Evolutionary conservation across 257 asterid species (phyloP), one percentile per base, ranked within the genome.

Genomic region (Solanum tacnaense): DNA sequence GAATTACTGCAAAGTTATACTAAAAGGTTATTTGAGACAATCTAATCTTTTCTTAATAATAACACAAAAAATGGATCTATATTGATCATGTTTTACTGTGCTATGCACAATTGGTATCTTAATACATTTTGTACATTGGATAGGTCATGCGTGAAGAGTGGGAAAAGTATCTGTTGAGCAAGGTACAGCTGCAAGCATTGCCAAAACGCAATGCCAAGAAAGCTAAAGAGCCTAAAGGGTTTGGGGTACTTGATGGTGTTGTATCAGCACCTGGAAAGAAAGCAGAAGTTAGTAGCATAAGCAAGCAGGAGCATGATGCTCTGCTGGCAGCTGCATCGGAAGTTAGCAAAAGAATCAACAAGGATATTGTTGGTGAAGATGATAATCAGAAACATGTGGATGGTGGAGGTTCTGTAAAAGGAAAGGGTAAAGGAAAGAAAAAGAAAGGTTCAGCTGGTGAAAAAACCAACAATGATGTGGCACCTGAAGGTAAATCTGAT

Each of bases 131-230:
- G 16, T 75, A 23, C 36, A 27, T 38, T 87, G 67, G 89, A 89
- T 91, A 97, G 99, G 99, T 96, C 84, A 95, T 97, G 98, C 90
- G 49, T 82, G 95, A 93, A 89, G 98, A 97, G 91, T 97, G 99
- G 99, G 95, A 94, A 87, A 96, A 96, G 75, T 97, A 96, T 92
- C 92, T 97, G 94, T 93, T 93, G 71, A 95, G 99, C 92, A 97
- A 97, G 93, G 98, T 97, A 87, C 96, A 97, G 93, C 91, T 97
- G 92, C 96, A 94, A 84, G 93, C 98, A 86, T 91, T 97, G 89
- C 99, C 99, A 89, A 97, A 97, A 89, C 87, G 34, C 84, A 90
- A 82, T 85, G 94, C 94, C 90, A 96, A 96, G 98, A 97, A 97
- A 89, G 89, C 93, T 36, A 96, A 96, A 91, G 92, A 92, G 86